Base-by-base conservation (phyloP, 208 protist genomes). In the Leishmania tarentolae region DNA sequence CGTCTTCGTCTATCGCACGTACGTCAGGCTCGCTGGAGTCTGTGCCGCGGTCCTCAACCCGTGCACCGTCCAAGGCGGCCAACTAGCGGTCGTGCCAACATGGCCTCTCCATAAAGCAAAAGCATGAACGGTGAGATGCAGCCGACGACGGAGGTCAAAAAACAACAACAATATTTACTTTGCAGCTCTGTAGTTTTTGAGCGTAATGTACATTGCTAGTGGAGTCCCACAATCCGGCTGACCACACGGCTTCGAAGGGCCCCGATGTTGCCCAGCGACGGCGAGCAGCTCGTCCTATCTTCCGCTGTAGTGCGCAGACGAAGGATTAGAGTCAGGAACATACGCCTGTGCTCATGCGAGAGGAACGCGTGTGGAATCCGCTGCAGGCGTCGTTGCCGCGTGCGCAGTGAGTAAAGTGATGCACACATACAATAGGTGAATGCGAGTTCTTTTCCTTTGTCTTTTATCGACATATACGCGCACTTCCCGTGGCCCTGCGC, bases 1-100 rank as follows among this genome's bases (percentile, higher is more conserved):
- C 59, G 2, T 88, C 85, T 3, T 77, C 80, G 21, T 85, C 85
- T 1, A 66, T 79, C 68, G 77, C 85, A 24, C 71, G 85, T 28
- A 65, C 66, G 5, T 88, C 85, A 11, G 80, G 44, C 19, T 81
- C 80, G 63, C 15, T 83, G 56, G 61, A 81, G 52, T 85, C 78
- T 4, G 52, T 53, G 13, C 5, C 76, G 61, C 72, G 56, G 4
- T 65, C 76, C 28, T 74, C 74, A 2, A 88, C 85, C 4, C 76
- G 85, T 3, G 85, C 80, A 15, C 85, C 85, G 7, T 88, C 85
- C 17, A 88, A 88, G 70, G 76, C 78, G 0, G 69, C 83, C 24
- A 80, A 77, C 56, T 81, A 50, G 52, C 50, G 46, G 35, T n/a
- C 35, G n/a, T 8, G 21, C 17, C 15, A 35, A 42, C 40, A 19